phyloP scores from a whole-genome alignment of 1,139 yeast species.

The Yamadazyma jaroonii region DNA sequence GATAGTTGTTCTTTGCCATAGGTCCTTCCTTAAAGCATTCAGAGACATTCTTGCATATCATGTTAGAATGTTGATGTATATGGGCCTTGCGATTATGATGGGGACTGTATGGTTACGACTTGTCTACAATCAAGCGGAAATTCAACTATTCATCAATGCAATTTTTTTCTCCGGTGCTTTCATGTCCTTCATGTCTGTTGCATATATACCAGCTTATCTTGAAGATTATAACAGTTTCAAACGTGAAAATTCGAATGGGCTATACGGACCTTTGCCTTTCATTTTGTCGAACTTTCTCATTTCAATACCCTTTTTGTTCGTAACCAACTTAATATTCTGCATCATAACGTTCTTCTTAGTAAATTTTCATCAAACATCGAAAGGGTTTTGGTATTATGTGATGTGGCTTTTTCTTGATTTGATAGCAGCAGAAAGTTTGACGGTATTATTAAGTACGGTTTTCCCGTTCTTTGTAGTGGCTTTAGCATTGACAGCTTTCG shows the following conservation, averaged over 20 bases:
- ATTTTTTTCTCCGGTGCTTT: constrained; percentile 42
- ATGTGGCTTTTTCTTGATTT: constrained; percentile 39
- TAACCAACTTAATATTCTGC: constrained; percentile 29
- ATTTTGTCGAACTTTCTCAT: constrained; percentile 31
- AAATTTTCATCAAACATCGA: constrained; percentile 24
- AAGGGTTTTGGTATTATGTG: constrained; percentile 30
- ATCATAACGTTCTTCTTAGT: constrained; percentile 34
- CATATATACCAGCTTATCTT: constrained; percentile 38
- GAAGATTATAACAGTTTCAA: constrained; percentile 30
- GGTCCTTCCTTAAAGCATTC: constrained; percentile 27
- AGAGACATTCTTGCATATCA: constrained; percentile 36
- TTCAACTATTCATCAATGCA: constrained; percentile 38
- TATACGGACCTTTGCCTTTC: constrained; percentile 36
- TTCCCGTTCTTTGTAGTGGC: constrained; percentile 38
- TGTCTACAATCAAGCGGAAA: constrained; percentile 23
- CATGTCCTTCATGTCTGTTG: constrained; percentile 44
- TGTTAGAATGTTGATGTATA: constrained; percentile 35
- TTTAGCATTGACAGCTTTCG: constrained; percentile 37
- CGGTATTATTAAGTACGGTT: constrained; percentile 30
- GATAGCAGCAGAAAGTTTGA: constrained; percentile 40
- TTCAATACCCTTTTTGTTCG: constrained; percentile 35
- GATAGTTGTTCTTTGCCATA: constrained; percentile 14
- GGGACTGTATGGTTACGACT: constrained; percentile 42
- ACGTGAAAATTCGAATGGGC: constrained; percentile 33
- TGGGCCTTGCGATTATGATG: constrained; percentile 39